A percentile compares a stretch with the other conserved stretches of the same genome.
Conservation (phyloP, 2,329 filamentous ascomycete genomes). For the Colletotrichum sidae region DNA sequence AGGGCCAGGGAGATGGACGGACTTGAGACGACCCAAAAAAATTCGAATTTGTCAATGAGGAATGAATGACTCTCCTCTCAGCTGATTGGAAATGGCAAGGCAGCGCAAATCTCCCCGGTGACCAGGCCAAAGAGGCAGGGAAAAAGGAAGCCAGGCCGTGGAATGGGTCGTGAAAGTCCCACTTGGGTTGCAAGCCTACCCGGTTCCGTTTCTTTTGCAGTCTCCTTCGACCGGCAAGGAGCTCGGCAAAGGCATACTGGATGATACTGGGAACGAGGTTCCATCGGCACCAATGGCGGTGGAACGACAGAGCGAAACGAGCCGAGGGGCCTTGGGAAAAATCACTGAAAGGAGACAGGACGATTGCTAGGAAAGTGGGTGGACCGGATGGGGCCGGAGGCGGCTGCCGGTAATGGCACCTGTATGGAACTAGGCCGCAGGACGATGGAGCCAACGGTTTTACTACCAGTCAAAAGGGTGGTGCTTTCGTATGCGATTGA, state of each 20-base stretch:
- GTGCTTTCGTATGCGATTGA: constrained; percentile 4
- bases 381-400: constrained; percentile 26
- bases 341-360: not conserved
- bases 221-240: constrained; percentile 19
- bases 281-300: constrained; percentile 18
- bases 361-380: constrained; percentile 2
- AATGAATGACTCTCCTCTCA: constrained; percentile 30
- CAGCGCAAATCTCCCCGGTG: constrained; percentile 29
- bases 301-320: constrained; percentile 22
- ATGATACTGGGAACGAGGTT: constrained; percentile 1
- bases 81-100: constrained; percentile 27
- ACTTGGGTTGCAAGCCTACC: constrained; percentile 30
- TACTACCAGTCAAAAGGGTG: not conserved
- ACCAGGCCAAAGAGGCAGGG: constrained; percentile 21
- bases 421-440: not conserved
- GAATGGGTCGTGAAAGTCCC: constrained; percentile 29
- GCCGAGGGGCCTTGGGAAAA: constrained; percentile 9
- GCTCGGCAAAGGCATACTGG: constrained; percentile 8
- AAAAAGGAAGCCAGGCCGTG: not conserved
- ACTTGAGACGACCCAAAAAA: constrained; percentile 1
- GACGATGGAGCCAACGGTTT: too few species aligned
- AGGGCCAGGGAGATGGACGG: constrained; percentile 4
- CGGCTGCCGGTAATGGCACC: constrained; percentile 21
- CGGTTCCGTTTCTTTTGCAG: constrained; percentile 7
- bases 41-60: constrained; percentile 22